These are phyloP conservation scores for Oldenlandia corymbosa DNA, from an alignment of 257 asterid species.

Conservation along the genomic window DNA sequence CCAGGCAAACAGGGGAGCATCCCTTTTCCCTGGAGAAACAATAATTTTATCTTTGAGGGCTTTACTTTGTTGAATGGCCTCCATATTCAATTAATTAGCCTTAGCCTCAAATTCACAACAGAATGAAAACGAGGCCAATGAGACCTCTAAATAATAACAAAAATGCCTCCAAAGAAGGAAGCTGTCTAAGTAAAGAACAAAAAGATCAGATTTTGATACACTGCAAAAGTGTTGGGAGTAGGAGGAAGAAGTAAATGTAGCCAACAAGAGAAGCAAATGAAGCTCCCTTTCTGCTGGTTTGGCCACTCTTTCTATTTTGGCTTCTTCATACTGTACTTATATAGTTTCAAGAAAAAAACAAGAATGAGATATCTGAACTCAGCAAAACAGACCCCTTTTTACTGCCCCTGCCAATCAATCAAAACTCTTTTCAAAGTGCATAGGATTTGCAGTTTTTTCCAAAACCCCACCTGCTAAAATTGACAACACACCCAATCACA, in stretches of 20 bases:
- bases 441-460: background rate
- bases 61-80: constrained; percentile 14
- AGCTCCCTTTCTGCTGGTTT: background rate
- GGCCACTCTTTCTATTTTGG: background rate
- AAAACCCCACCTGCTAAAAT: constrained; percentile 7
- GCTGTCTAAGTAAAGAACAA: background rate
- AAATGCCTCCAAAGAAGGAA: background rate
- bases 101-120: background rate
- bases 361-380: background rate
- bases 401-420: background rate
- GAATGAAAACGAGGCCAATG: background rate
- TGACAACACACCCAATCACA: constrained; percentile 9
- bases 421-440: background rate
- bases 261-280: background rate
- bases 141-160: background rate
- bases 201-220: background rate
- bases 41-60: constrained; percentile 9
- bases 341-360: constrained; percentile 4
- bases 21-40: constrained; percentile 24
- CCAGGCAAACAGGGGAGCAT: constrained; percentile 69
- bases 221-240: background rate
- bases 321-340: background rate
- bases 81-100: constrained; percentile 13
- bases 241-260: background rate
- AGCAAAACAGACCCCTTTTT: background rate